Percentiles rank a stretch among this genome's conserved stretches.
Evolutionary conservation across 495 filamentous ascomycete genomes (phyloP).

Genomic region (Clavariopsis aquatica): DNA sequence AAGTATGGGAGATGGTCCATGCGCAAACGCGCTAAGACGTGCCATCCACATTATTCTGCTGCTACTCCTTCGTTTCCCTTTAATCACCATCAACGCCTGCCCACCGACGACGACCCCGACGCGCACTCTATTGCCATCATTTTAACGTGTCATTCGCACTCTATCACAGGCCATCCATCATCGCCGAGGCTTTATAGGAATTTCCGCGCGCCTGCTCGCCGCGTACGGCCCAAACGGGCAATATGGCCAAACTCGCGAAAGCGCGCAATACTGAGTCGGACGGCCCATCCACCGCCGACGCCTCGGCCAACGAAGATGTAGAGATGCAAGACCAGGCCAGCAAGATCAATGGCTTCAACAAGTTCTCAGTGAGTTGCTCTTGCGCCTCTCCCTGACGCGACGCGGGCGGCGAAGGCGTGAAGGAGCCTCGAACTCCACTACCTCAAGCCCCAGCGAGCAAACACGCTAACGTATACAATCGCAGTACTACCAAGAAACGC

Average conservation of each 20-base stretch:
- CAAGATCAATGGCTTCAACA: constrained; percentile 27
- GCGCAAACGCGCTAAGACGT: constrained; percentile 10
- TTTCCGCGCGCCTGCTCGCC: constrained; percentile 3
- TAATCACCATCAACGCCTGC: not conserved
- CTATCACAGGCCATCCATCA: constrained; percentile 4
- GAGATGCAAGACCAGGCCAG: constrained; percentile 32
- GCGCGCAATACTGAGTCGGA: constrained; percentile 33
- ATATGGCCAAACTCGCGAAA: constrained; percentile 38
- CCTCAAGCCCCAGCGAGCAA: not conserved
- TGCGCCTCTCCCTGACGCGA: not conserved
- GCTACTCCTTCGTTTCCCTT: not conserved
- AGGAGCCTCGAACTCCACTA: not conserved
- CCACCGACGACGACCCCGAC: constrained; percentile 2
- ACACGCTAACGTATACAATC: constrained; percentile 11
- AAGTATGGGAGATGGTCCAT: not conserved
- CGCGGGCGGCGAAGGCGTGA: not conserved
- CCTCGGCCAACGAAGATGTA: constrained; percentile 36
- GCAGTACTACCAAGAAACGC: constrained; percentile 67
- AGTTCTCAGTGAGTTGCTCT: constrained; percentile 26
- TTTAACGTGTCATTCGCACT: not conserved
- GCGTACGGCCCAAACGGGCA: constrained; percentile 33
- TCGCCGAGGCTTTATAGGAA: not conserved
- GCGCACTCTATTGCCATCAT: constrained; percentile 13
- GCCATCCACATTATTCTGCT: constrained; percentile 16
- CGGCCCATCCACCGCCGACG: constrained; percentile 38